Base-by-base conservation (phyloP, 306 rosid genomes). In the Dalbergia cochinchinensis region DNA sequence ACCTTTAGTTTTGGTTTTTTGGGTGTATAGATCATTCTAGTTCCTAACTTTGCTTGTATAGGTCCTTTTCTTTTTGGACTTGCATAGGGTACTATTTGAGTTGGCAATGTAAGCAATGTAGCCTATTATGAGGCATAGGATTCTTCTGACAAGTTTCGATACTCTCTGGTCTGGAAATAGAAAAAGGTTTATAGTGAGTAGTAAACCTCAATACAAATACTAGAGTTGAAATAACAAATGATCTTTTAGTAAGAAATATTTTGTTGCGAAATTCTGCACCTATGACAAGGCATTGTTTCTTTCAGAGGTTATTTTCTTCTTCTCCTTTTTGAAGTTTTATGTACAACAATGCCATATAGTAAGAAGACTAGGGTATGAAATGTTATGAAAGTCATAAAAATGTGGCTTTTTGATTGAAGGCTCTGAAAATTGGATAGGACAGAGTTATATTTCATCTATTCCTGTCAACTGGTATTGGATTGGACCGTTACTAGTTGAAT, bases 101-200 rank as follows among this genome's bases (percentile, higher is more conserved):
- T 11, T 14, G 13, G 16, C 51, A 35, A 57, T 60, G 63, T 68
- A 71, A 68, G 65, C 64, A 37, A 58, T 20, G 62, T 63, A 78
- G 78, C 83, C 69, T 1, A 75, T 87, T 26, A 35, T 60, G 37
- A 44, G 44, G 41, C 31, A 42, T 31, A 76, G 63, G 11, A 67
- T 66, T 35, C 16, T 15, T 73, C 35, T 7, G 78, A 60, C 57
- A 68, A 74, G 26, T 77, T 78, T 48, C 54, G 7, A 41, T n/a
- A 57, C 18, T 67, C 55, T 16, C 37, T 37, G 64, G 69, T 65
- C 65, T 76, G 55, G 67, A 71, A 60, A 19, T 65, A 79, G 59
- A 19, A 61, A 42, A 62, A 55, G 53, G 33, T 80, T 71, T 48
- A 75, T 41, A 65, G 74, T 79, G 59, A 79, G 72, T 22, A 55